Percentiles rank a stretch among this genome's conserved stretches.
Conservation (phyloP, 371 early-diverging fungal genomes). For the Apophysomyces elegans region DNA sequence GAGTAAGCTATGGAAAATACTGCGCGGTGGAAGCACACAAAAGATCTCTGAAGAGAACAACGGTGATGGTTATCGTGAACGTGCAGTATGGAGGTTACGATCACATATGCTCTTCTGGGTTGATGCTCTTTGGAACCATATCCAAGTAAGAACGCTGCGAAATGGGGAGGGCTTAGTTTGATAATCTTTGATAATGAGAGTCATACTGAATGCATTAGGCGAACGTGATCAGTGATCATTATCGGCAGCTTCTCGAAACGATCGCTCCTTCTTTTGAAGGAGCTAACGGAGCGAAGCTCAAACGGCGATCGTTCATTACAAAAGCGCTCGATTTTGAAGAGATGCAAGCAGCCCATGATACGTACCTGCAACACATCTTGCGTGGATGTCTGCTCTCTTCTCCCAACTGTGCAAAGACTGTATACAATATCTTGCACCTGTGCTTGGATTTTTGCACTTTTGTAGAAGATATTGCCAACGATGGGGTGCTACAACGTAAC, state of each 20-base stretch:
- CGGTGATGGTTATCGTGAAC: slow-evolving; percentile 34
- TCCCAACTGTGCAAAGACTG: slow-evolving; percentile 31
- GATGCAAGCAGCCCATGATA: slow-evolving; percentile 55
- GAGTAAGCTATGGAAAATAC: slow-evolving; percentile 29
- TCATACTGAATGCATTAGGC: slow-evolving; percentile 37
- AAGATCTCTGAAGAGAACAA: slow-evolving; percentile 11
- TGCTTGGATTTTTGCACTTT: slow-evolving; percentile 53
- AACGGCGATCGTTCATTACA: slow-evolving; percentile 11
- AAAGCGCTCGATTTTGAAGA: slow-evolving; percentile 57
- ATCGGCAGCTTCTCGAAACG: slow-evolving; percentile 27
- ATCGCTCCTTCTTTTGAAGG: slow-evolving; percentile 18
- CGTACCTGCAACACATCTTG: slow-evolving; percentile 45
- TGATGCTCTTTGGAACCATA: slow-evolving; percentile 75
- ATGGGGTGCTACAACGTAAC: slow-evolving; percentile 33
- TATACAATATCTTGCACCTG: slow-evolving; percentile 35
- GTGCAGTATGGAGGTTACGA: slow-evolving; percentile 57
- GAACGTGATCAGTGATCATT: slow-evolving; percentile 64
- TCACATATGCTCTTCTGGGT: slow-evolving; percentile 74
- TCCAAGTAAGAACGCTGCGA: slow-evolving; percentile 59
- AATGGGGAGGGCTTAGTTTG: background rate
- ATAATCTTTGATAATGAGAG: too few relatives aligned
- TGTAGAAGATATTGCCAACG: slow-evolving; percentile 28
- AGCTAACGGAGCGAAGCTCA: slow-evolving; percentile 5
- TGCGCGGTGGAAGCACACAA: slow-evolving; percentile 20
- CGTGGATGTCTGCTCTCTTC: slow-evolving; percentile 61